Percentiles rank a stretch among this genome's conserved stretches.
Conservation (phyloP, 1,284 basidiomycete species). For the Melampsora abietis-canadensis region DNA sequence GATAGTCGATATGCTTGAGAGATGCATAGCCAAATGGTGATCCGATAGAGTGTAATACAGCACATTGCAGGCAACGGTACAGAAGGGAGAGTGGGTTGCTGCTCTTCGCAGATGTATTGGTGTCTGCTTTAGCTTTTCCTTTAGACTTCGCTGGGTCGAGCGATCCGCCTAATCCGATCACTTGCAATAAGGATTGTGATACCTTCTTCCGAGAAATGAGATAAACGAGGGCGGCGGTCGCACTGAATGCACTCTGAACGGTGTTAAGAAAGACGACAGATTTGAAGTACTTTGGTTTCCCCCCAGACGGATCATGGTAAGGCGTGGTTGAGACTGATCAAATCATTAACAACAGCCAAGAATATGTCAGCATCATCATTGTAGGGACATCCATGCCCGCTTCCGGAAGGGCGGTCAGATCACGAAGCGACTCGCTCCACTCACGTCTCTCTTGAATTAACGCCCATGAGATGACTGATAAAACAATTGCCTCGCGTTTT, state of each 20-base stretch:
- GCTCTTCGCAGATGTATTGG: constrained; percentile 38
- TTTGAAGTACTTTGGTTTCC: constrained; percentile 60
- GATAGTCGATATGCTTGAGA: constrained; percentile 93
- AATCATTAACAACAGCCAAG: neutral
- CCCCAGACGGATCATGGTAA: constrained; percentile 35
- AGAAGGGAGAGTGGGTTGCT: constrained; percentile 59
- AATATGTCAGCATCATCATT: no score
- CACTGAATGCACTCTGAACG: constrained; percentile 76
- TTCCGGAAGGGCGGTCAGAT: no score
- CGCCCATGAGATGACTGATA: constrained; percentile 33
- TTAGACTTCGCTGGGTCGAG: constrained; percentile 46
- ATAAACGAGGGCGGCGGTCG: constrained; percentile 73
- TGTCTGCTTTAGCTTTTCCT: constrained; percentile 22
- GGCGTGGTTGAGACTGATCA: constrained; percentile 33
- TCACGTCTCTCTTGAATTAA: constrained; percentile 41
- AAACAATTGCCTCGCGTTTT: neutral
- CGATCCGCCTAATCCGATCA: constrained; percentile 60
- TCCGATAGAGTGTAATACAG: constrained; percentile 81
- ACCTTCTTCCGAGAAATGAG: constrained; percentile 66
- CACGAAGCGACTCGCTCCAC: neutral
- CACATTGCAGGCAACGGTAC: constrained; percentile 72
- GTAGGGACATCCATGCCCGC: no score
- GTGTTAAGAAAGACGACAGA: constrained; percentile 83
- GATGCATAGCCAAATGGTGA: constrained; percentile 93
- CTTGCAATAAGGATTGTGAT: constrained; percentile 60